A percentile compares a stretch with the other conserved stretches of the same genome.
Conservation (phyloP, 1,284 basidiomycete species). For the Lignosus rhinocerotis region DNA sequence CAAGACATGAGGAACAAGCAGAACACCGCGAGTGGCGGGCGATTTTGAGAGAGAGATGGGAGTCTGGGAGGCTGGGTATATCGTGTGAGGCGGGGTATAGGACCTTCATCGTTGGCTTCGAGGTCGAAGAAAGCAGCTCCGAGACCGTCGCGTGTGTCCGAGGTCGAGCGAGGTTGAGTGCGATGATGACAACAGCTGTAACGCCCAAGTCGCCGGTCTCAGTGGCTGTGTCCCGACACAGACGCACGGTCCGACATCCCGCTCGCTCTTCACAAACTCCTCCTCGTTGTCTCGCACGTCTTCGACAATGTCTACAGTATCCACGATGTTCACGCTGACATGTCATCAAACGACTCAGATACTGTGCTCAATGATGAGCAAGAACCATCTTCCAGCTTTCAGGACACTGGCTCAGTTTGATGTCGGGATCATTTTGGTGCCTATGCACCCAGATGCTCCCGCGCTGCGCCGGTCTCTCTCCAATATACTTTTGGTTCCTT, state of each 20-base stretch:
- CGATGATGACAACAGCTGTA: slow-evolving; percentile 4
- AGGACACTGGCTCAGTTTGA: not conserved
- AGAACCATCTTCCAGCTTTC: not conserved
- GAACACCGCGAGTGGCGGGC: slow-evolving; percentile 71
- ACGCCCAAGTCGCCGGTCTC: not conserved
- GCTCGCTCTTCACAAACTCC: not conserved
- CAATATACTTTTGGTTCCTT: slow-evolving; percentile 5
- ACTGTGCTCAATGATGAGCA: not conserved
- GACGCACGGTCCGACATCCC: slow-evolving; percentile 2
- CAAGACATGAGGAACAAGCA: slow-evolving; percentile 57
- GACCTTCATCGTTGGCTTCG: slow-evolving; percentile 47
- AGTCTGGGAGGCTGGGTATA: slow-evolving; percentile 45
- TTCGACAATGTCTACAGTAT: not conserved
- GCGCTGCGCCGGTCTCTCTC: slow-evolving; percentile 8
- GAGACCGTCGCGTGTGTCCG: not conserved
- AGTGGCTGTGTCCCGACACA: slow-evolving; percentile 11
- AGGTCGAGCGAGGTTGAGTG: slow-evolving; percentile 3
- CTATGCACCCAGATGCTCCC: slow-evolving; percentile 1
- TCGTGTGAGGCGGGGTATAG: slow-evolving; percentile 63
- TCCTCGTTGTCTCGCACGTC: not conserved
- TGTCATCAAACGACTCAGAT: not conserved
- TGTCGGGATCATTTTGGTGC: slow-evolving; percentile 13
- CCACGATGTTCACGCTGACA: not conserved
- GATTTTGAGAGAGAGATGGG: slow-evolving; percentile 65
- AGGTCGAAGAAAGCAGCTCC: not conserved